Evolutionary conservation across 2,329 filamentous ascomycete genomes (phyloP), one percentile per base, ranked within the genome.

Genomic region (Sporothrix luriei): DNA sequence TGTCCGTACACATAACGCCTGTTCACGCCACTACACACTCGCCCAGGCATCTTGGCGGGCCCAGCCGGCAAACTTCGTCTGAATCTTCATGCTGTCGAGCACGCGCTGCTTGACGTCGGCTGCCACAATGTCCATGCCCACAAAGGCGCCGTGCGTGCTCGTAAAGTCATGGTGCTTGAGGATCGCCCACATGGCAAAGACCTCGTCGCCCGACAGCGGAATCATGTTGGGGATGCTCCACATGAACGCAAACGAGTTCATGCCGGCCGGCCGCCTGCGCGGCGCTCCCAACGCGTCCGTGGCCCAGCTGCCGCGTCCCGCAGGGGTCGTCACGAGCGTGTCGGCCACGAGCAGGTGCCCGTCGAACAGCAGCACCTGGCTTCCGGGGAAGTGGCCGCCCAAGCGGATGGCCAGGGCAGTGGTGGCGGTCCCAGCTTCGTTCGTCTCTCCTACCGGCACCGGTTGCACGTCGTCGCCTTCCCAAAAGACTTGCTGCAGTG

Each of bases 361-460:
- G 21, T 84, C 83, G 78, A 86, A 91, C 29, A 90, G 83, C 71
- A 91, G 76, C 3, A 93, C 87, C 71, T 90, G 79, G 73, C 88
- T 91, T 0, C 92, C 92, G 0, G 90, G 89, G 75, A 95, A 95
- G 80, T 96, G 92, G 0, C 92, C 92, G 0, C 91, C 91, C 0
- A 90, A 83, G 77, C 92, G 92, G 66, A 94, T 82, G 0, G 86
- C 43, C 81, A 49, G 46, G 10, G 62, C 62, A 1, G 43, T 21
- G 2, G 43, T 29, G 13, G 7, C 40, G 4, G 40, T 43, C 40
- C 11, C 40, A 13, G 9, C 40, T 16, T 13, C 40, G 40, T 13
- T n/a, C 24, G 16, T n/a, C 85, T 3, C 89, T 82, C 0, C 85
- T 68, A 48, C 26, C 11, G 49, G n/a, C 13, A 85, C 75, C 59